Evolutionary conservation across 441 rosid species (phyloP).

Genomic region (Pelargonium citronellum): DNA sequence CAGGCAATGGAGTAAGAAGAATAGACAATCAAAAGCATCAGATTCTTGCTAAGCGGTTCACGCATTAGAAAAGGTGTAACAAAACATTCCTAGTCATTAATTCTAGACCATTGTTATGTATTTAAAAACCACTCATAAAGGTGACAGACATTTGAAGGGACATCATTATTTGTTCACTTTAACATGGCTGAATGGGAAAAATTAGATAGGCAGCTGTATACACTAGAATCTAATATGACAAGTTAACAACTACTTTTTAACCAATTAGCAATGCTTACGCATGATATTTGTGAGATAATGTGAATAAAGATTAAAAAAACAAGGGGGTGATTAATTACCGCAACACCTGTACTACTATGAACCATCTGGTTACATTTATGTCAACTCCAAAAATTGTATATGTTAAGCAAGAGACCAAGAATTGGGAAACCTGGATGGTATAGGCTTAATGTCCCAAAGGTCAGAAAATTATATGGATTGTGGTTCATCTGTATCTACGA

Average conservation of each 20-base stretch:
- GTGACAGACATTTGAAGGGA: background rate
- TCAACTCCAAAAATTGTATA: too few species aligned
- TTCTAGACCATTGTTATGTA: background rate
- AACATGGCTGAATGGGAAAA: background rate
- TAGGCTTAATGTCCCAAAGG: too few species aligned
- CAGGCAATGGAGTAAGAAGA: constrained; percentile 1
- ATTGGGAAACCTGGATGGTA: too few species aligned
- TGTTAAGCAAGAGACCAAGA: too few species aligned
- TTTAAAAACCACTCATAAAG: background rate
- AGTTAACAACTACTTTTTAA: too few species aligned
- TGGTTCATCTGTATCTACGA: too few species aligned
- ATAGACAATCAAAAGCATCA: background rate
- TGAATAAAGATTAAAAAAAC: too few species aligned
- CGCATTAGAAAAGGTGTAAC: background rate
- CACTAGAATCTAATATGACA: too few species aligned
- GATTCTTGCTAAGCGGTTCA: constrained; percentile 6
- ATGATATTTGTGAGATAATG: too few species aligned
- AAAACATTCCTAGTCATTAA: background rate
- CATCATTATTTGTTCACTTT: background rate
- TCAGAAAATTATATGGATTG: too few species aligned
- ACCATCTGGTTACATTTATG: too few species aligned
- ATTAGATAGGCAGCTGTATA: background rate
- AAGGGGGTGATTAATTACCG: background rate
- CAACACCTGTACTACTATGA: background rate
- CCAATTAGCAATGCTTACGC: too few species aligned